These are phyloP conservation scores for Psilocybe subaeruginosa DNA, from an alignment of 768 basidiomycete genomes.

Conservation along the genomic window DNA sequence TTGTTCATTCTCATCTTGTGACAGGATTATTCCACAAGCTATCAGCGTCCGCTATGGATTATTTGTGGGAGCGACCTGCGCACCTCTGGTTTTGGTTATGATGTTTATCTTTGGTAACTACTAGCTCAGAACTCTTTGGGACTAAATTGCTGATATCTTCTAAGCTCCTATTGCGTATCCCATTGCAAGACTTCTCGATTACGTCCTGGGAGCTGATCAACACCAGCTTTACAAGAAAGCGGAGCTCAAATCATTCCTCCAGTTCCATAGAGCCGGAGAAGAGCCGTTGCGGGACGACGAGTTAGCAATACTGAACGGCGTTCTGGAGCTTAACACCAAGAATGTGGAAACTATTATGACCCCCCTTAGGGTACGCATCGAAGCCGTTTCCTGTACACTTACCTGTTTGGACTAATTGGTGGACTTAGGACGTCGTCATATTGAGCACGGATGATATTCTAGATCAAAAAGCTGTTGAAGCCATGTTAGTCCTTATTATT, in stretches of 20 bases:
- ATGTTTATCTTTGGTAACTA: slow-evolving; percentile 66
- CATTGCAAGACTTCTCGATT: slow-evolving; percentile 81
- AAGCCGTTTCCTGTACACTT: slow-evolving; percentile 16
- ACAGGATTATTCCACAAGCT: slow-evolving; percentile 69
- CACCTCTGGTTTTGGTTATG: slow-evolving; percentile 70
- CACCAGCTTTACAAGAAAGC: slow-evolving; percentile 81
- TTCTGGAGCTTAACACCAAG: slow-evolving; percentile 76
- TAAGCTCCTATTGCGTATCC: slow-evolving; percentile 82
- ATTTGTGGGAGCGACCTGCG: slow-evolving; percentile 75
- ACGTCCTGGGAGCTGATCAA: slow-evolving; percentile 74
- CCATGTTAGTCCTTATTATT: slow-evolving; percentile 46
- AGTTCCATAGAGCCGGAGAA: slow-evolving; percentile 76
- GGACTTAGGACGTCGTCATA: slow-evolving; percentile 74
- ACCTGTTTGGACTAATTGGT: neutral
- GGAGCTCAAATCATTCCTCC: slow-evolving; percentile 76
- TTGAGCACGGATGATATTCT: slow-evolving; percentile 78
- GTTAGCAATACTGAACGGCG: slow-evolving; percentile 79
- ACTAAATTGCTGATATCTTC: slow-evolving; percentile 19
- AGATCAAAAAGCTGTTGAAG: slow-evolving; percentile 77
- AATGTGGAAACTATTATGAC: slow-evolving; percentile 83
- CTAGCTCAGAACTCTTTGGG: slow-evolving; percentile 30
- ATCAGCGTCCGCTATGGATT: slow-evolving; percentile 81
- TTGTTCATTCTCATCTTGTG: neutral
- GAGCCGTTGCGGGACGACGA: slow-evolving; percentile 82
- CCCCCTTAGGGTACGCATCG: slow-evolving; percentile 57